Evolutionary conservation across 495 filamentous ascomycete genomes (phyloP).

Genomic region (Lasiosphaeria miniovina): DNA sequence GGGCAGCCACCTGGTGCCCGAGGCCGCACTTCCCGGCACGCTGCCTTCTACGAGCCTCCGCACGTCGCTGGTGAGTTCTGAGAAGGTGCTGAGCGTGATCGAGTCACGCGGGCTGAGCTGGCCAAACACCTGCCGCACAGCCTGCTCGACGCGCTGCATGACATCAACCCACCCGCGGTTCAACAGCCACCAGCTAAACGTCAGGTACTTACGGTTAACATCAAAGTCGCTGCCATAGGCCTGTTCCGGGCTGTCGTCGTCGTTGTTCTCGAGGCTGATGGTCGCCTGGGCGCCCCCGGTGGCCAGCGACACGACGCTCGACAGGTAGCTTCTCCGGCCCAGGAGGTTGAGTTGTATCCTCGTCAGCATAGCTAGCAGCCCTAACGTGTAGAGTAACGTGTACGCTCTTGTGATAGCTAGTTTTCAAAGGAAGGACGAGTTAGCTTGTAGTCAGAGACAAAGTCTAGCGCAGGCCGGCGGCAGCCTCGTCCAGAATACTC

Average conservation of each 20-base stretch:
- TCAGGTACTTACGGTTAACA: slow-evolving; percentile 88
- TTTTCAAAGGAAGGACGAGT: slow-evolving; percentile 9
- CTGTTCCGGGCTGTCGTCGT: slow-evolving; percentile 74
- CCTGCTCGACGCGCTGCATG: slow-evolving; percentile 70
- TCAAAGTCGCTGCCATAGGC: slow-evolving; percentile 88
- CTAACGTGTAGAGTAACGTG: slow-evolving; percentile 86
- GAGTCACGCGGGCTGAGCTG: slow-evolving; percentile 83
- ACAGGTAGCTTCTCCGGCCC: slow-evolving; percentile 89
- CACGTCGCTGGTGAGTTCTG: slow-evolving; percentile 72
- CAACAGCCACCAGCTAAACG: slow-evolving; percentile 97
- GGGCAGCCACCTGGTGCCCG: slow-evolving; percentile 67
- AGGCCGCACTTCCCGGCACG: slow-evolving; percentile 59
- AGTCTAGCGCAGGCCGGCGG: neutral
- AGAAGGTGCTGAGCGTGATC: slow-evolving; percentile 72
- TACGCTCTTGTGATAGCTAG: slow-evolving; percentile 86
- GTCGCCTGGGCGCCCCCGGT: slow-evolving; percentile 56
- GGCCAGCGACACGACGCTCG: slow-evolving; percentile 86
- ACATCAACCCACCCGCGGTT: slow-evolving; percentile 84
- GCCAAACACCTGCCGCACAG: slow-evolving; percentile 84
- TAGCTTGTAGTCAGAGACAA: slow-evolving; percentile 12
- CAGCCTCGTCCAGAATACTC: slow-evolving; percentile 26
- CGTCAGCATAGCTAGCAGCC: slow-evolving; percentile 86
- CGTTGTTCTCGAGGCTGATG: slow-evolving; percentile 86
- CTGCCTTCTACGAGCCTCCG: slow-evolving; percentile 80
- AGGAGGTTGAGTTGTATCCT: slow-evolving; percentile 96